A percentile compares a stretch with the other conserved stretches of the same genome.
Conservation (phyloP, 2,329 filamentous ascomycete genomes). For the Calonectria naviculata region DNA sequence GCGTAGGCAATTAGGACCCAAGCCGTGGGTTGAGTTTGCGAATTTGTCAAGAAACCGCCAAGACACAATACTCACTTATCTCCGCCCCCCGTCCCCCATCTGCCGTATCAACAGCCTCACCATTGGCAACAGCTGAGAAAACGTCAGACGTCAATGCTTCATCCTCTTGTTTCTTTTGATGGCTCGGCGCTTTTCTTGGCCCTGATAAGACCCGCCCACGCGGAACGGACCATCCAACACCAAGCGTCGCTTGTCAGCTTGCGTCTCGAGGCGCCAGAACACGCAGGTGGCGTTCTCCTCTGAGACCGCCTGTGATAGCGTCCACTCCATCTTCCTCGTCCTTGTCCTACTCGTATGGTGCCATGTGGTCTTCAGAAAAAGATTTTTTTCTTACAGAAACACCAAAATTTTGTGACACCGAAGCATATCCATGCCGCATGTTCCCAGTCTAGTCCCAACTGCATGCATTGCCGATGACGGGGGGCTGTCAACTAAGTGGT, state of each 20-base stretch:
- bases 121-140: background rate
- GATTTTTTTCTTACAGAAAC: background rate
- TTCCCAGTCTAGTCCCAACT: background rate
- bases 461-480: conserved; percentile 22
- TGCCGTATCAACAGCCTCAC: conserved; percentile 5
- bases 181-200: background rate
- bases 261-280: background rate
- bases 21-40: background rate
- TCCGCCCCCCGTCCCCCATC: background rate
- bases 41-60: background rate
- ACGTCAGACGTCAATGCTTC: conserved; percentile 11
- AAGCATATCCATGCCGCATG: background rate
- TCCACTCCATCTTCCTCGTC: background rate
- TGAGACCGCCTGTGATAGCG: background rate
- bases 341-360: background rate
- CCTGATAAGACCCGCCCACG: conserved; percentile 4
- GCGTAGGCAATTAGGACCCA: too few species aligned
- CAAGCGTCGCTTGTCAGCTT: background rate
- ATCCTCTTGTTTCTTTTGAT: background rate
- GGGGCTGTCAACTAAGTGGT: conserved; percentile 11
- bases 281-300: background rate
- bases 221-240: conserved; percentile 1
- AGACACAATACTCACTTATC: background rate
- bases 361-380: background rate
- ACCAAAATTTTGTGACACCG: background rate